Evolutionary conservation across 2,329 filamentous ascomycete genomes (phyloP).

Genomic region (Cladosporium sphaerospermum): DNA sequence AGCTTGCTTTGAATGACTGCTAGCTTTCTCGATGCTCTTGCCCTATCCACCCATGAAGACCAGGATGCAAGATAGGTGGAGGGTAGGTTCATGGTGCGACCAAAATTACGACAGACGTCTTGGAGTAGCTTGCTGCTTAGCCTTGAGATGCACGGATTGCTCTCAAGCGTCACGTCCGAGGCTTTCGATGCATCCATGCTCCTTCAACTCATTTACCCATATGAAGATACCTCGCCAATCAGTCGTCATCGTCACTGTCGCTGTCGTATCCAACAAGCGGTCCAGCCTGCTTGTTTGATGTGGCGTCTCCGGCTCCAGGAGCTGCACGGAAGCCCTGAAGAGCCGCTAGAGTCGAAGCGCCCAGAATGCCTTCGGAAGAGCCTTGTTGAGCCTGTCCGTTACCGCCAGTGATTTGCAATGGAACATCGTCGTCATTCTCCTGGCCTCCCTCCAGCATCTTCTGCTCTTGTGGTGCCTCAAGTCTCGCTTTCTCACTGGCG

Average conservation of each 20-base stretch:
- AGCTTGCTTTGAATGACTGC: no score
- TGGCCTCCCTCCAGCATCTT: slow-evolving; percentile 47
- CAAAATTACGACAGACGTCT: no score
- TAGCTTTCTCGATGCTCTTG: no score
- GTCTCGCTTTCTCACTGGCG: slow-evolving; percentile 65
- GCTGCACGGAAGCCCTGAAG: slow-evolving; percentile 52
- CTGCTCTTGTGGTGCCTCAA: slow-evolving; percentile 59
- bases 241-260: slow-evolving; percentile 66
- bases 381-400: slow-evolving; percentile 17
- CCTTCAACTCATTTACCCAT: no score
- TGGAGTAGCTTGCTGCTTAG: no score
- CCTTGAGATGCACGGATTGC: no score
- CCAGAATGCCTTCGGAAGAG: slow-evolving; percentile 63
- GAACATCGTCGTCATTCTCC: slow-evolving; percentile 30
- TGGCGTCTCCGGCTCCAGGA: slow-evolving; percentile 41
- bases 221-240: no score
- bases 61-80: no score
- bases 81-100: no score
- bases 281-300: slow-evolving; percentile 51
- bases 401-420: slow-evolving; percentile 18
- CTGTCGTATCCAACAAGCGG: slow-evolving; percentile 85
- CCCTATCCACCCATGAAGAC: no score
- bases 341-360: slow-evolving; percentile 72
- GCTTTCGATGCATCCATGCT: no score
- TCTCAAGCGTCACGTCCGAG: no score